These are phyloP conservation scores for Fusarium odoratissimum DNA, from an alignment of 2,329 filamentous ascomycete species.

Conservation along the genomic window DNA sequence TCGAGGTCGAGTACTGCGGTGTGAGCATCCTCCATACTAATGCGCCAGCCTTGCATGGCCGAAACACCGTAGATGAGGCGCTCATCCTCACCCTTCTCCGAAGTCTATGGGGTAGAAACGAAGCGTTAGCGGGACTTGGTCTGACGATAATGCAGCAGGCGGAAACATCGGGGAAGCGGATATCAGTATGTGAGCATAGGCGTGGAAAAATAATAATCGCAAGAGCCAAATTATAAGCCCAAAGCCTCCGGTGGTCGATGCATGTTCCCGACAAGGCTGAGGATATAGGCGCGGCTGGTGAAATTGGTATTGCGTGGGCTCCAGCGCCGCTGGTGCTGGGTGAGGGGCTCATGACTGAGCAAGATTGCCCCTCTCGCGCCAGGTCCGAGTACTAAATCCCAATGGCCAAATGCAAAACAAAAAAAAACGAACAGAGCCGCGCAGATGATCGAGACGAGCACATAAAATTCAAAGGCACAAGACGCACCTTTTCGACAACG, in stretches of 20 bases:
- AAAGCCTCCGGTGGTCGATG: not conserved
- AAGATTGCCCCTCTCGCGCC: slow-evolving; percentile 38
- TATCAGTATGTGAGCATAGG: slow-evolving; percentile 7
- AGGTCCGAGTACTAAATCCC: slow-evolving; percentile 15
- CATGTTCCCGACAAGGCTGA: slow-evolving; percentile 7
- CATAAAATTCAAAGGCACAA: slow-evolving; percentile 21
- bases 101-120: slow-evolving; percentile 69
- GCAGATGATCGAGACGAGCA: slow-evolving; percentile 6
- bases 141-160: slow-evolving; percentile 14
- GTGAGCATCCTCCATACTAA: slow-evolving; percentile 99
- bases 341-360: slow-evolving; percentile 42
- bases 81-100: slow-evolving; percentile 91
- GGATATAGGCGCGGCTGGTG: slow-evolving; percentile 19
- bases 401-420: slow-evolving; percentile 21
- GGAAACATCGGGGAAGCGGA: slow-evolving; percentile 34
- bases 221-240: not conserved
- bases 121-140: slow-evolving; percentile 43
- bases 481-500: slow-evolving; percentile 92
- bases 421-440: slow-evolving; percentile 1
- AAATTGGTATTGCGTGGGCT: slow-evolving; percentile 6
- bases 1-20: slow-evolving; percentile 85
- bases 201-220: not conserved
- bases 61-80: slow-evolving; percentile 93
- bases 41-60: slow-evolving; percentile 99
- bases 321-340: slow-evolving; percentile 22